Percentiles rank a stretch among this genome's conserved stretches.
Conservation (phyloP, 2,329 filamentous ascomycete genomes). For the Sporothrix inflata region DNA sequence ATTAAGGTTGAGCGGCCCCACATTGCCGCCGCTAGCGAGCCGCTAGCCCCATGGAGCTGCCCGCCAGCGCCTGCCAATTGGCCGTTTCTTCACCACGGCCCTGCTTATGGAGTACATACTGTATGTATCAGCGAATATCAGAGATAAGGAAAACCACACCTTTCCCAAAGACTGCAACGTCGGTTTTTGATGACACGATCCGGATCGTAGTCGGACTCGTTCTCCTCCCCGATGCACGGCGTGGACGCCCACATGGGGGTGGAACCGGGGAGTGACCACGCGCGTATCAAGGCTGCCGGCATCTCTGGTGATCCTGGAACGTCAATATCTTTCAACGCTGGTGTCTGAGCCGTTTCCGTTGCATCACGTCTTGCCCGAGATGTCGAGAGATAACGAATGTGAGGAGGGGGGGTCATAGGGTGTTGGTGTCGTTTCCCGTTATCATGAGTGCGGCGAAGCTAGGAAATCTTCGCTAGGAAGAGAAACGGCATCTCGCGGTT, state of each 20-base stretch:
- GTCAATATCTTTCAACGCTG: not conserved
- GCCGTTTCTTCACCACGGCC: not conserved
- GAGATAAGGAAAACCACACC: slow-evolving; percentile 13
- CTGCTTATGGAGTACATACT: too few relatives aligned
- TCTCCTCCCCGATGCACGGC: not conserved
- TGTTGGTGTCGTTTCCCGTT: not conserved
- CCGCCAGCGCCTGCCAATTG: not conserved
- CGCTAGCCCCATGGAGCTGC: not conserved
- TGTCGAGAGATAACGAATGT: slow-evolving; percentile 16
- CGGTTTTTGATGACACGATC: not conserved
- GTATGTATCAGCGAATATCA: not conserved
- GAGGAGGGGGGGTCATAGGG: not conserved
- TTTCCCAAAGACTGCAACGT: not conserved
- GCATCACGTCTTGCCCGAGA: not conserved
- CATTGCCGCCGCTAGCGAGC: slow-evolving; percentile 1
- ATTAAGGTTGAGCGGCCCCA: slow-evolving; percentile 14
- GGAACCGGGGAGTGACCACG: not conserved
- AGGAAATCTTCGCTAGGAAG: not conserved
- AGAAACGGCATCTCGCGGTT: not conserved
- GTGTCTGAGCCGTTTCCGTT: not conserved
- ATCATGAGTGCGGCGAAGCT: not conserved
- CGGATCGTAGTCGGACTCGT: not conserved
- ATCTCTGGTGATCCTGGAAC: not conserved
- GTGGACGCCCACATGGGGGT: not conserved
- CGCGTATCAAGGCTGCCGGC: not conserved